phyloP scores from a whole-genome alignment of 1,284 basidiomycete genomes.

The Thelephora terrestris region DNA sequence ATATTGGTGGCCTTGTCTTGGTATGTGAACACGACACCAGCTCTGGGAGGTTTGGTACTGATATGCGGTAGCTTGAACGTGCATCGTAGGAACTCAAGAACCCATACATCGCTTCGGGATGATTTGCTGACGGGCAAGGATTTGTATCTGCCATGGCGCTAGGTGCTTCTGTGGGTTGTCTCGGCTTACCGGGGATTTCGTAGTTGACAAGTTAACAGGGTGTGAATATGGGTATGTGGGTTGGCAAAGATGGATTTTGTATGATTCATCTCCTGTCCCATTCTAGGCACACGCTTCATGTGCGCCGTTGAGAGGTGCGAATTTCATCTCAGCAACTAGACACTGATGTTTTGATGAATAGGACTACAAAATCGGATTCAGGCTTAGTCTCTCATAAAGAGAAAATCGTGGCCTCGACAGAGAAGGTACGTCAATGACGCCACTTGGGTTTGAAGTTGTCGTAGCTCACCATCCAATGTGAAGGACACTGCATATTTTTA shows the following conservation, averaged over 20 bases:
- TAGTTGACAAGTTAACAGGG: conserved; percentile 42
- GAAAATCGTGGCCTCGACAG: conserved; percentile 75
- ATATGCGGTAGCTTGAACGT: conserved; percentile 56
- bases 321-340: conserved; percentile 19
- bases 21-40: no score
- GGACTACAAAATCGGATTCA: no score
- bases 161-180: conserved; percentile 61
- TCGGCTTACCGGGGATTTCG: background rate
- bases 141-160: conserved; percentile 76
- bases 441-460: background rate
- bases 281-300: conserved; percentile 81
- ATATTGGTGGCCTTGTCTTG: conserved; percentile 85
- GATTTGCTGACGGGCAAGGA: conserved; percentile 75
- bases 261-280: conserved; percentile 1
- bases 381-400: no score
- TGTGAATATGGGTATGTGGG: conserved; percentile 68
- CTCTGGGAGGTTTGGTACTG: background rate
- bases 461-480: background rate
- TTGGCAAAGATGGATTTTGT: background rate
- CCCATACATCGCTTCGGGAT: conserved; percentile 88
- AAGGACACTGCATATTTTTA: conserved; percentile 82
- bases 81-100: conserved; percentile 79
- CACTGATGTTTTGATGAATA: no score
- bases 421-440: conserved; percentile 29
- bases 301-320: conserved; percentile 64